Conservation (phyloP, 2,329 filamentous ascomycete genomes). For the Berkeleyomyces basicola region DNA sequence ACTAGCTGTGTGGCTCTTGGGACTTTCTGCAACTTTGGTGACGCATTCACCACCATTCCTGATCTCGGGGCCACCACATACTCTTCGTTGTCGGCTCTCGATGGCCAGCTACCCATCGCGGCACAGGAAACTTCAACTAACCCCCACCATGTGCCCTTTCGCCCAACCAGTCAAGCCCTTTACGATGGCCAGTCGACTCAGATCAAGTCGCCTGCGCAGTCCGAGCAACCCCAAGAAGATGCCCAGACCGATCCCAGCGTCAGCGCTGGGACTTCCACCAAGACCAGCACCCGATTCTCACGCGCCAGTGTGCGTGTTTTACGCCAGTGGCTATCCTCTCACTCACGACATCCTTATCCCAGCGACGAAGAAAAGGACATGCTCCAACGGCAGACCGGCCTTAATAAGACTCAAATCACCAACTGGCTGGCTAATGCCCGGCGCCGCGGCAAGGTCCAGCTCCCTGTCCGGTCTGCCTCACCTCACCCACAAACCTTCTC, state of each 20-base stretch:
- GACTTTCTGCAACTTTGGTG: slow-evolving; percentile 40
- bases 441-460: slow-evolving; percentile 59
- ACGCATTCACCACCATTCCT: slow-evolving; percentile 15
- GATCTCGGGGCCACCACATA: slow-evolving; percentile 25
- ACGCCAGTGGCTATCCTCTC: slow-evolving; percentile 69
- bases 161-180: neutral
- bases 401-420: slow-evolving; percentile 69
- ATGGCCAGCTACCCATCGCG: slow-evolving; percentile 26
- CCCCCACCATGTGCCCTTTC: neutral
- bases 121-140: neutral
- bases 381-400: slow-evolving; percentile 59
- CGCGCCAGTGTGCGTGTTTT: slow-evolving; percentile 63
- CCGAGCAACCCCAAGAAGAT: neutral
- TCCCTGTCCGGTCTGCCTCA: slow-evolving; percentile 46
- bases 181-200: neutral
- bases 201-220: neutral
- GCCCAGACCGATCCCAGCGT: neutral
- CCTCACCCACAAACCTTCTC: slow-evolving; percentile 41
- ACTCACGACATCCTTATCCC: slow-evolving; percentile 72
- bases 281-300: slow-evolving; percentile 61
- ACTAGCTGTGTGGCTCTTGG: slow-evolving; percentile 44
- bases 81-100: slow-evolving; percentile 30
- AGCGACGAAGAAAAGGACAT: slow-evolving; percentile 73
- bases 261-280: slow-evolving; percentile 20
- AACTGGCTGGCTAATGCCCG: slow-evolving; percentile 90